These are phyloP conservation scores for Peterozyma xylosa DNA, from an alignment of 805 yeast genomes.

Conservation along the genomic window DNA sequence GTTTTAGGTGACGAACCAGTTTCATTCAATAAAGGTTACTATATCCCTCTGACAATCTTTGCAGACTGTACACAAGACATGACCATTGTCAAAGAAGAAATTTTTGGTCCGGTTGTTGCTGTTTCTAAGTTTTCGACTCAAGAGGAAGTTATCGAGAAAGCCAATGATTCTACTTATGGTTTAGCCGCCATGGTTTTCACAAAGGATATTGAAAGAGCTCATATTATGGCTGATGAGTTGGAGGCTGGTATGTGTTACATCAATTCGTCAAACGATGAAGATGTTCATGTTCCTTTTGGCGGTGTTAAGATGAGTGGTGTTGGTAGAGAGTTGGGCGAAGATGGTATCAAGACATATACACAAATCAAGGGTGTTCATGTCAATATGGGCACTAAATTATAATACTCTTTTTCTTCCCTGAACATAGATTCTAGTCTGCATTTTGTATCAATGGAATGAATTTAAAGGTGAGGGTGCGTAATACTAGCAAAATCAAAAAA, in stretches of 20 bases:
- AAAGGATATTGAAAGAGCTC: constrained; percentile 56
- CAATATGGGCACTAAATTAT: constrained; percentile 37
- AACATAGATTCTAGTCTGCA: no score
- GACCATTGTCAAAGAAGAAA: constrained; percentile 70
- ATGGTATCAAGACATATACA: constrained; percentile 63
- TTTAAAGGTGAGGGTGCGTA: constrained; percentile 11
- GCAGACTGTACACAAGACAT: constrained; percentile 59
- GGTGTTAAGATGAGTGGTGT: constrained; percentile 75
- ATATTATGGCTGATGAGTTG: constrained; percentile 49
- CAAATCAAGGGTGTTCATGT: constrained; percentile 65
- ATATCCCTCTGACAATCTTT: constrained; percentile 69
- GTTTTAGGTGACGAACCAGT: constrained; percentile 35
- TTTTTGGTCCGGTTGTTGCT: constrained; percentile 81
- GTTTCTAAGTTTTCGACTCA: constrained; percentile 58
- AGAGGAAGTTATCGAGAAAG: constrained; percentile 60
- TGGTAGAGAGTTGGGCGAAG: constrained; percentile 76
- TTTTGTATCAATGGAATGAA: constrained; percentile 6
- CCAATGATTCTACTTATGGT: constrained; percentile 72
- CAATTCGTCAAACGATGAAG: constrained; percentile 62
- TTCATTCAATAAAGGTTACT: constrained; percentile 50
- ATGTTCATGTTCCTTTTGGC: constrained; percentile 67
- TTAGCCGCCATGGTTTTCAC: constrained; percentile 81
- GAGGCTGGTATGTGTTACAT: constrained; percentile 67
- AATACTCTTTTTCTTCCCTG: constrained; percentile 2
- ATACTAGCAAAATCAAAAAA: no score